phyloP scores from a whole-genome alignment of 768 basidiomycete genomes.

The Amanita fuliginea region DNA sequence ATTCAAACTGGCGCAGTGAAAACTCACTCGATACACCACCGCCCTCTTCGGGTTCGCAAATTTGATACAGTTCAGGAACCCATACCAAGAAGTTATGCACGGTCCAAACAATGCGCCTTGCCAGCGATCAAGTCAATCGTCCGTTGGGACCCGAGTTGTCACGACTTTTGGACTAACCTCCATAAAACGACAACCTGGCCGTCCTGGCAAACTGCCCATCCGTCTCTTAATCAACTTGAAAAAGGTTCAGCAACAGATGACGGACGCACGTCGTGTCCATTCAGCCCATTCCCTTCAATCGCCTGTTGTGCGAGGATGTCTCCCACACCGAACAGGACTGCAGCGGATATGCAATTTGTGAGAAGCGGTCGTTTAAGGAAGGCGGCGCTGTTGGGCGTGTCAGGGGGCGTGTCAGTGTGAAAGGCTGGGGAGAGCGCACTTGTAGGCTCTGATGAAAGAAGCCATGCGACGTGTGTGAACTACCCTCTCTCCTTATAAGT shows the following conservation, averaged over 20 bases:
- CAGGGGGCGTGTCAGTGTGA: not conserved
- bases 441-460: slow-evolving; percentile 25
- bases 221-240: not conserved
- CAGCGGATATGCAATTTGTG: slow-evolving; percentile 54
- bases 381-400: slow-evolving; percentile 29
- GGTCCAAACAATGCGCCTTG: slow-evolving; percentile 71
- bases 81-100: slow-evolving; percentile 73
- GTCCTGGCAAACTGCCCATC: slow-evolving; percentile 41
- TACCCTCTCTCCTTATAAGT: no score
- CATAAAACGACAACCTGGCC: slow-evolving; percentile 58
- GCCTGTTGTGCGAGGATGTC: slow-evolving; percentile 83
- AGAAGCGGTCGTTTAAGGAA: slow-evolving; percentile 53
- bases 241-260: not conserved
- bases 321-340: slow-evolving; percentile 59
- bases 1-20: not conserved
- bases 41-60: slow-evolving; percentile 51
- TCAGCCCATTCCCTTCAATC: slow-evolving; percentile 55
- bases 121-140: not conserved
- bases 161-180: slow-evolving; percentile 30
- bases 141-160: not conserved
- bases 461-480: no score
- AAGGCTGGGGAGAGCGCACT: slow-evolving; percentile 16
- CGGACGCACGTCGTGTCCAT: slow-evolving; percentile 60
- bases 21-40: slow-evolving; percentile 49
- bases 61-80: slow-evolving; percentile 57